Evolutionary conservation across 768 basidiomycete species (phyloP).

Genomic region (Cystofilobasidium macerans): DNA sequence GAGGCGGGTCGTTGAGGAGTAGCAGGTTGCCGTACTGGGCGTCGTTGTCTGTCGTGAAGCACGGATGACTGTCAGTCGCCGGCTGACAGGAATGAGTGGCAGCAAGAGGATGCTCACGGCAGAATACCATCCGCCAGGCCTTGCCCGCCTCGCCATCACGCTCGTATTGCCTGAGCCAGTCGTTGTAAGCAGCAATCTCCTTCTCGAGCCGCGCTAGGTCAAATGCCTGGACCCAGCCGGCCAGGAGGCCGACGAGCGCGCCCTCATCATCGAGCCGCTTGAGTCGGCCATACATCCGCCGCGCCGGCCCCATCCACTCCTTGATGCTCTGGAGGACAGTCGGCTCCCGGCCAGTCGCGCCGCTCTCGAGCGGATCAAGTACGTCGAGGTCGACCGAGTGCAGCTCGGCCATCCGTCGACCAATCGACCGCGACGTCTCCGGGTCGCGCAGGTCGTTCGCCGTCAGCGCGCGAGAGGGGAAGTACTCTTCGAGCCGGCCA

Average conservation of each 20-base stretch:
- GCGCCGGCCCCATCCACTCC: slow-evolving; percentile 52
- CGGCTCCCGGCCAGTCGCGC: slow-evolving; percentile 23
- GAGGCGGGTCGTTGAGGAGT: slow-evolving; percentile 49
- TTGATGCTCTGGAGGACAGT: slow-evolving; percentile 34
- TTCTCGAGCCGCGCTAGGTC: slow-evolving; percentile 54
- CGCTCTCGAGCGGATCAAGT: slow-evolving; percentile 40
- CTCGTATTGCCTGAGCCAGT: slow-evolving; percentile 58
- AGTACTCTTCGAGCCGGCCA: slow-evolving; percentile 91
- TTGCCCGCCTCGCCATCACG: slow-evolving; percentile 44
- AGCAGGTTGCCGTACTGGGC: slow-evolving; percentile 90
- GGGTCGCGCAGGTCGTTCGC: slow-evolving; percentile 67
- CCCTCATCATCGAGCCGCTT: slow-evolving; percentile 26
- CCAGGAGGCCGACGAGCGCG: slow-evolving; percentile 24
- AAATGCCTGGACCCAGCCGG: slow-evolving; percentile 43
- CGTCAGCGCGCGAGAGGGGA: slow-evolving; percentile 71
- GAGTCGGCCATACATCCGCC: slow-evolving; percentile 56
- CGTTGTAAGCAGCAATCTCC: slow-evolving; percentile 58
- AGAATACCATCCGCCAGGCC: slow-evolving; percentile 35
- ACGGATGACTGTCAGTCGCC: background rate
- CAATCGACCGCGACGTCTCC: slow-evolving; percentile 59
- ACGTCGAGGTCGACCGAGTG: slow-evolving; percentile 76
- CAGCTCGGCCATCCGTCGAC: slow-evolving; percentile 87
- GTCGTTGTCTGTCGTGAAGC: slow-evolving; percentile 74
- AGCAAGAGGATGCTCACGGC: slow-evolving; percentile 33
- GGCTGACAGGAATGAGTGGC: background rate